Evolutionary conservation across 176 grass and related monocot species (phyloP), one percentile per base, ranked within the genome.

Genomic region (Panicum miliaceum): DNA sequence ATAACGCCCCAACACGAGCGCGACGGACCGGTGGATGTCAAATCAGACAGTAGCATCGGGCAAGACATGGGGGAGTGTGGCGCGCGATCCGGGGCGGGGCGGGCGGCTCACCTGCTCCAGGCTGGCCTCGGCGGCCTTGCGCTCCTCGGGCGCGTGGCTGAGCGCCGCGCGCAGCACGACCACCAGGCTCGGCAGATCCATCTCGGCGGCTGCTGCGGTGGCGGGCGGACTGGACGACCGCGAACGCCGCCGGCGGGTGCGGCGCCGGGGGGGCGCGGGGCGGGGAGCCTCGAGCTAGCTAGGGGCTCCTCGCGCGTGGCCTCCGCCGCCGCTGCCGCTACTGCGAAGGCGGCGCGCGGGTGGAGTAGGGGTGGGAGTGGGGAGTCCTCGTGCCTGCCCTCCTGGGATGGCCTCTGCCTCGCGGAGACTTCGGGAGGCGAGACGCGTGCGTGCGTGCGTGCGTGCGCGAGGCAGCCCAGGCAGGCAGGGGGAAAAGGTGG

Each of bases 131-230:
- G 94, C 94, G 32, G 94, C 90, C 66, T 94, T 94, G 35, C 94
- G 81, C 88, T 94, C 92, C 4, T 97, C 94, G 3, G 90, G 92
- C n/a, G 53, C 61, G 76, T 91, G 88, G 86, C 94, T 97, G 69
- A 97, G 94, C 45, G 92, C 94, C 25, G 92, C 92, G 25, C 92
- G 90, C 75, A 97, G 92, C 60, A 97, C 94, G 23, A 92, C 23
- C 46, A 84, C 84, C 5, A 97, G 90, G 84, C 81, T 86, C 18
- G 71, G 81, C 76, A 97, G 92, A 94, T 97, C 94, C 94, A 97
- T 97, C 8, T 78, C 73, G 43, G 64, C 77, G 69, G 73, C 29
- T 32, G 29, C 29, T 32, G 29, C 12, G 18, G 56, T 3, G 50
- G 18, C 11, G 56, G 76, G 22, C 29, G 0, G 20, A 40, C 16